Evolutionary conservation across 192 early-diverging fungal genomes (phyloP).

Genomic region (Pilobolus umbonatus): DNA sequence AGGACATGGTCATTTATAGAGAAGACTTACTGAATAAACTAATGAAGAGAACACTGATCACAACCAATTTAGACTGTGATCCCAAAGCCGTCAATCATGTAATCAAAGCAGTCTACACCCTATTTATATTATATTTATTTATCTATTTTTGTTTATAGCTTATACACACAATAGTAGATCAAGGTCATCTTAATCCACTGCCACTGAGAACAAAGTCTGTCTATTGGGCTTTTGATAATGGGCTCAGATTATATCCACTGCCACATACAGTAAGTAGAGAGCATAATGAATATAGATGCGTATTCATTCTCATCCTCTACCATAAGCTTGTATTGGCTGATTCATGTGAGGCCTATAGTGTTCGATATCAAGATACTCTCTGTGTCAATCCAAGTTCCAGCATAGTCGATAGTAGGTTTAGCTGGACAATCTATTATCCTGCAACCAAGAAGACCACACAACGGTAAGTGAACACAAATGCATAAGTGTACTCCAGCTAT

Average conservation of each 20-base stretch:
- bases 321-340: constrained; percentile 81
- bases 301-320: neutral
- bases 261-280: constrained; percentile 68
- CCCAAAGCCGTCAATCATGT: constrained; percentile 25
- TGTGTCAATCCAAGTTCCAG: constrained; percentile 75
- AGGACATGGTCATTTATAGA: constrained; percentile 87
- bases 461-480: constrained; percentile 36
- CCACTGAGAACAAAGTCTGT: constrained; percentile 72
- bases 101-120: neutral
- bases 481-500: no score
- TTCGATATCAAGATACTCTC: constrained; percentile 72
- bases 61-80: constrained; percentile 16
- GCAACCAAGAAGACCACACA: constrained; percentile 44
- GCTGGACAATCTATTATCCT: constrained; percentile 77
- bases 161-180: constrained; percentile 76
- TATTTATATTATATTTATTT: neutral
- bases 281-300: neutral
- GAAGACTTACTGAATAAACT: constrained; percentile 78
- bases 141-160: constrained; percentile 41
- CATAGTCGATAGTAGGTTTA: constrained; percentile 44
- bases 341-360: constrained; percentile 71
- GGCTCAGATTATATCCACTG: constrained; percentile 80
- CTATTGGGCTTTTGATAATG: constrained; percentile 79
- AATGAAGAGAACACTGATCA: constrained; percentile 55
- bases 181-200: constrained; percentile 81